Base-by-base conservation (phyloP, 1,139 yeast genomes). In the Hemisphaericaspora xylofermentans region DNA sequence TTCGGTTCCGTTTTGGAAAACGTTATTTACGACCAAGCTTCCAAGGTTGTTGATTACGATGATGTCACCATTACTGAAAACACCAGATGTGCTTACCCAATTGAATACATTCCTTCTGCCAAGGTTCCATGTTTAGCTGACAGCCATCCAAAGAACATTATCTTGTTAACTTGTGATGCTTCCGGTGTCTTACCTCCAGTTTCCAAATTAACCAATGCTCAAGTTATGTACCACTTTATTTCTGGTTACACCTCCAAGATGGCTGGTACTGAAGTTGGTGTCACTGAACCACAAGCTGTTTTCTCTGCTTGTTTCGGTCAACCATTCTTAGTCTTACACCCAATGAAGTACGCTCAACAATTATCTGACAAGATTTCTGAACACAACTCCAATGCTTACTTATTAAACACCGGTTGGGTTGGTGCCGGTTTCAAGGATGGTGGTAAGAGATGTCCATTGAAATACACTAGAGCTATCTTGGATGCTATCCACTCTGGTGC, bases 181-280 rank as follows among this genome's bases (percentile, higher is more conserved):
- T 82, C 95, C 47, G 98, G 98, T 74, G 97, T 91, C 37, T 78
- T 93, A 57, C 98, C 98, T 44, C 98, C 98, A 53, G 95, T 93
- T 48, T 89, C 98, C 51, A 88, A 84, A 71, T 81, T 93, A 67
- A 79, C 95, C 45, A 88, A 88, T 61, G 88, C 93, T 54, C 98
- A 93, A 73, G 98, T 93, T 53, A 93, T 93, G 98, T 93, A 93
- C 79, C 98, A 93, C 74, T 93, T 93, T 72, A 93, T 93, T 57
- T 86, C 96, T 50, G 98, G 98, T 63, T 93, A 93, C 80, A 93
- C 98, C 50, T 91, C 98, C 46, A 93, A 93, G 82, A 93, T 93
- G 95, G 97, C 98, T 51, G 98, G 98, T 68, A 93, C 98, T 44
- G 98, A 93, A 73, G 95, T 88, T 67, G 98, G 98, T 71, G 88